phyloP scores from a whole-genome alignment of 129 eudicot species.

The Escallonia rubra region DNA sequence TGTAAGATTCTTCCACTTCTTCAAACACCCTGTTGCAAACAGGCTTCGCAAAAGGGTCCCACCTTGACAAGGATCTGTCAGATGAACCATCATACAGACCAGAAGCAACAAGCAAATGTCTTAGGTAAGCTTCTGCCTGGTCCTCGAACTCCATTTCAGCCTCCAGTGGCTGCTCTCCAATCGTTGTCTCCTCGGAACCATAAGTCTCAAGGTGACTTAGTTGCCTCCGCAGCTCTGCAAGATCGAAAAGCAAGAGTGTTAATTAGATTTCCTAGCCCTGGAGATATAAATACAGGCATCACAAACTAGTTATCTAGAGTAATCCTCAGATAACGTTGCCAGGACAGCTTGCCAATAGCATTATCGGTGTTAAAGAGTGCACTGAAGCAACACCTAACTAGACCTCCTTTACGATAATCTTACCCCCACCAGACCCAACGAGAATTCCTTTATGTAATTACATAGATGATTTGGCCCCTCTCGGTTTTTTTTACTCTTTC shows the following conservation, averaged over 20 bases:
- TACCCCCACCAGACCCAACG: too few relatives aligned
- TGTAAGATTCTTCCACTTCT: slow-evolving; percentile 66
- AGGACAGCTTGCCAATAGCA: too few relatives aligned
- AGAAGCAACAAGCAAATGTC: slow-evolving; percentile 71
- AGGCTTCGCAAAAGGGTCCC: slow-evolving; percentile 74
- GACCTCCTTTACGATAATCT: too few relatives aligned
- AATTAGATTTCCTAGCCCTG: not conserved
- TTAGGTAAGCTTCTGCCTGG: slow-evolving; percentile 66
- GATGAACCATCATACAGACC: slow-evolving; percentile 66
- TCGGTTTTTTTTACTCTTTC: too few relatives aligned
- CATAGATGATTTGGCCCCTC: too few relatives aligned
- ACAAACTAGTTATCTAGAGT: too few relatives aligned
- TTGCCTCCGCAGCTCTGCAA: slow-evolving; percentile 75
- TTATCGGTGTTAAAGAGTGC: too few relatives aligned
- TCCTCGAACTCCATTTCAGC: slow-evolving; percentile 65
- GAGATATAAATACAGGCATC: not conserved
- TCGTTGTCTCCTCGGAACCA: slow-evolving; percentile 34
- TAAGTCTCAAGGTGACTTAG: slow-evolving; percentile 67
- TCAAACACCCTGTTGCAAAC: slow-evolving; percentile 55
- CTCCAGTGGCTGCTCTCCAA: slow-evolving; percentile 50
- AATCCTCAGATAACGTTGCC: too few relatives aligned
- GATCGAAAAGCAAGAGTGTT: not conserved
- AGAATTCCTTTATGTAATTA: too few relatives aligned
- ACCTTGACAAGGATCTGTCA: slow-evolving; percentile 49
- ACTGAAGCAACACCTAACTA: too few relatives aligned